These are phyloP conservation scores for Cordia subcordata DNA, from an alignment of 257 asterid species.

Conservation along the genomic window DNA sequence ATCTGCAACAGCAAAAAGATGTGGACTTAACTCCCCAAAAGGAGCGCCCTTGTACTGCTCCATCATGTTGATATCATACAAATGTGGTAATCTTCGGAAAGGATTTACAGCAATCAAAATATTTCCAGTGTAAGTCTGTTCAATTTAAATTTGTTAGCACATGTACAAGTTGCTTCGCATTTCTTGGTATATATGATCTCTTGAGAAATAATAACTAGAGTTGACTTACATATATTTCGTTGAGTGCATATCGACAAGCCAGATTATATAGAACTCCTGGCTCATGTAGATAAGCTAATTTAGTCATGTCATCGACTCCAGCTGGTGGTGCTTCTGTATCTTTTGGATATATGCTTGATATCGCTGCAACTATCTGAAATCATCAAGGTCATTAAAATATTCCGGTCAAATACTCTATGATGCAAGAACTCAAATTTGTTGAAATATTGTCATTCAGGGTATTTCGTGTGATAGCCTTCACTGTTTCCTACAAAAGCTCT, in stretches of 20 bases:
- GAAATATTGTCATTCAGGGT: no score
- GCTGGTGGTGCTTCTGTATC: constrained; percentile 90
- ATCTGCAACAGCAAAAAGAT: constrained; percentile 96
- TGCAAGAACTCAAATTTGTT: constrained; percentile 2
- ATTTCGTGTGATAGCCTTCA: no score
- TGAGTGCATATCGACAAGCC: constrained; percentile 65
- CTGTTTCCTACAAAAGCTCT: no score
- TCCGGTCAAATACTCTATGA: constrained; percentile 7
- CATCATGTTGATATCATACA: constrained; percentile 92
- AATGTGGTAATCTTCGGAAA: constrained; percentile 80
- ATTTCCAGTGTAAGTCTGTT: constrained; percentile 96
- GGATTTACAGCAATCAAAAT: constrained; percentile 95
- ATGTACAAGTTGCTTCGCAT: constrained; percentile 16
- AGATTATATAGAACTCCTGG: constrained; percentile 85
- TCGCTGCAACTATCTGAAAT: constrained; percentile 70
- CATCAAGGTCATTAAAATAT: constrained; percentile 10
- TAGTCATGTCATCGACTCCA: constrained; percentile 96
- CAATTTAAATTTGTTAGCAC: constrained; percentile 10
- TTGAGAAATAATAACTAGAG: background rate
- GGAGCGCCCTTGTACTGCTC: constrained; percentile 92
- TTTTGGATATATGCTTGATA: constrained; percentile 88
- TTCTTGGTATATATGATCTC: background rate
- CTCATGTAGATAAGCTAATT: constrained; percentile 91
- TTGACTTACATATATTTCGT: constrained; percentile 74
- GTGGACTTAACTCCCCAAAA: constrained; percentile 94